Base-by-base conservation (phyloP, 2,329 filamentous ascomycete genomes). In the Beauveria rudraprayagi region DNA sequence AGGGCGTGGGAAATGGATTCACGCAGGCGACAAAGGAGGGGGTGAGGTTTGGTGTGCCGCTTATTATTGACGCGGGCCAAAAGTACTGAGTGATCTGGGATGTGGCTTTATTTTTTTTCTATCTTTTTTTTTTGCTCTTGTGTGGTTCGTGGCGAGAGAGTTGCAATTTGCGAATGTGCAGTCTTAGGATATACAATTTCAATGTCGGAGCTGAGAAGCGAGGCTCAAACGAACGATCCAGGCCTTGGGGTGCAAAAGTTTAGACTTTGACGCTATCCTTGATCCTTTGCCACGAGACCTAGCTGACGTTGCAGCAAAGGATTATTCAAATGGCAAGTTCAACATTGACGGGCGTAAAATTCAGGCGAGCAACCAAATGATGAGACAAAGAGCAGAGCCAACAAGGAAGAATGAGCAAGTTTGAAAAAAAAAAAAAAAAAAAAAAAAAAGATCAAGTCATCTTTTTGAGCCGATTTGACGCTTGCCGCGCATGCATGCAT, bases 261-360 rank as follows among this genome's bases (percentile, higher is more conserved):
- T 30, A 50, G 34, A 57, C 55, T 57, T 57, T 57, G 28, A 47
- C 22, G 22, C 44, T n/a, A 41, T 40, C 30, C 19, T 41, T 26
- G 41, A 43, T 40, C 30, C 19, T 41, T 48, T 48, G 54, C 55
- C 22, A 50, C 55, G 16, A 34, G 55, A n/a, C 48, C 10, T 30
- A 50, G 55, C 46, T 57, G 55, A 30, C 44, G 55, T 57, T 57
- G 44, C 55, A 57, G 19, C 16, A 17, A 47, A 43, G 24, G 28
- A 44, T 6, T 16, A 22, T 22, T 22, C 3, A 10, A 7, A 5
- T 5, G 17, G 34, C 10, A 10, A 52, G 34, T 37, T 16, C 11
- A 6, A 16, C 14, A 2, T 37, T 4, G 5, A 16, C 34, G 34
- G 34, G 34, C 11, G 34, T 5, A 37, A 11, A 11, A 37, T 37